Evolutionary conservation across 2,329 filamentous ascomycete species (phyloP), one percentile per base, ranked within the genome.

Genomic region (Chaetomium sp.): DNA sequence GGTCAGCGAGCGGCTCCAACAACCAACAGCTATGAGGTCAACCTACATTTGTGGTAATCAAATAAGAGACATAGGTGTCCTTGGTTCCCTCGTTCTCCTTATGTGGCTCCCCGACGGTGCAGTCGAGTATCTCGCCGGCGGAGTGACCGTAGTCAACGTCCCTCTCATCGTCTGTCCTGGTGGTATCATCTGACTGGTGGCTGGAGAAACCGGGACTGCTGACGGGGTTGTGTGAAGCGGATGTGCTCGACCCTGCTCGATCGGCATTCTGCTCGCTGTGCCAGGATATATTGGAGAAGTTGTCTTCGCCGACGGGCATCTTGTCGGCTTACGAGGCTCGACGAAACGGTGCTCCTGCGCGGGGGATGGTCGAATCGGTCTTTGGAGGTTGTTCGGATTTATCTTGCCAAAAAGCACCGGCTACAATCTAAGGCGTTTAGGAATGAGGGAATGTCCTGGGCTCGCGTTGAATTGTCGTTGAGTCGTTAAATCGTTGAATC

Each of bases 11-110:
- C 50, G 8, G 27, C 19, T 25, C 58, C n/a, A 69, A 49, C 33
- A 47, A 47, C 31, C 33, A 47, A 47, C 31, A 57, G 55, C n/a
- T 33, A 5, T 12, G 16, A 49, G 21, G 8, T 2, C 13, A 13
- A 71, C 75, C 64, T 81, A 96, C 93, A 78, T 93, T 84, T 60
- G 95, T 97, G 53, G 91, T 95, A 70, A 99, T 91, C 57, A 96
- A 83, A 76, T 99, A 99, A 12, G 95, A 98, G 65, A 98, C 90
- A 79, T 96, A 99, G 61, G 92, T 90, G 78, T 97, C 95, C 78
- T 97, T 97, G 65, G 93, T 96, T 56, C 95, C 94, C 74, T 97
- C 92, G 74, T 94, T 95, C 81, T 98, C 95, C 79, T 97, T 98
- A 77, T 94, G 85, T 23, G 95, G 93, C 65, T 89, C 86, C 62